A percentile compares a stretch with the other conserved stretches of the same genome.
Conservation (phyloP, 202 grass and related monocot genomes). For the Zizania palustris region DNA sequence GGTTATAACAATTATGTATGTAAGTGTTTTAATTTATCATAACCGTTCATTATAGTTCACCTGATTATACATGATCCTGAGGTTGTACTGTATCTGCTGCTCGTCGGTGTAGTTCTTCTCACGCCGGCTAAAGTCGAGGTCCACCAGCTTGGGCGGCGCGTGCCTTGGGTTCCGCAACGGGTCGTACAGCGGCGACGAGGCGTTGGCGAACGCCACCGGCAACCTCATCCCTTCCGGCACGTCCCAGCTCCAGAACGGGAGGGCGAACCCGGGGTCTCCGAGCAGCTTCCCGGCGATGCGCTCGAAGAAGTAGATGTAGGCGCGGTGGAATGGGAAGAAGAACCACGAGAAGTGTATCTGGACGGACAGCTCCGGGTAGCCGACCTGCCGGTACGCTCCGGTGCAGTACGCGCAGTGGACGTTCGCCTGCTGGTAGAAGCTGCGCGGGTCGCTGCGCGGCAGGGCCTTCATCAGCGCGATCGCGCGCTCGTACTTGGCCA, state of each 20-base stretch:
- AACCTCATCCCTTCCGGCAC: conserved; percentile 48
- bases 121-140: background rate
- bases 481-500: conserved; percentile 46
- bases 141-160: conserved; percentile 36
- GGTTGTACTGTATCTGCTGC: conserved; percentile 46
- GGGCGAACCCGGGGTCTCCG: conserved; percentile 33
- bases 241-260: conserved; percentile 58
- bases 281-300: conserved; percentile 54
- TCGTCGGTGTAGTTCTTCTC: conserved; percentile 11
- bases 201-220: conserved; percentile 37
- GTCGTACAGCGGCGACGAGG: conserved; percentile 22
- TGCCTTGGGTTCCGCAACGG: background rate
- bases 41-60: background rate
- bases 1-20: background rate
- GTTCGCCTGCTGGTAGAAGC: conserved; percentile 60
- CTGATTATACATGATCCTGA: conserved; percentile 50
- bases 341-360: conserved; percentile 66
- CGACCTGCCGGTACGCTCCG: conserved; percentile 37
- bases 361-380: conserved; percentile 28
- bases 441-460: conserved; percentile 36
- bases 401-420: conserved; percentile 71
- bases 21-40: too few species aligned
- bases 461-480: conserved; percentile 52
- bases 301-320: conserved; percentile 68
- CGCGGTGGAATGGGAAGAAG: conserved; percentile 60